Evolutionary conservation across 495 filamentous ascomycete species (phyloP), one percentile per base, ranked within the genome.

Genomic region (Lasiosphaeria hispida): DNA sequence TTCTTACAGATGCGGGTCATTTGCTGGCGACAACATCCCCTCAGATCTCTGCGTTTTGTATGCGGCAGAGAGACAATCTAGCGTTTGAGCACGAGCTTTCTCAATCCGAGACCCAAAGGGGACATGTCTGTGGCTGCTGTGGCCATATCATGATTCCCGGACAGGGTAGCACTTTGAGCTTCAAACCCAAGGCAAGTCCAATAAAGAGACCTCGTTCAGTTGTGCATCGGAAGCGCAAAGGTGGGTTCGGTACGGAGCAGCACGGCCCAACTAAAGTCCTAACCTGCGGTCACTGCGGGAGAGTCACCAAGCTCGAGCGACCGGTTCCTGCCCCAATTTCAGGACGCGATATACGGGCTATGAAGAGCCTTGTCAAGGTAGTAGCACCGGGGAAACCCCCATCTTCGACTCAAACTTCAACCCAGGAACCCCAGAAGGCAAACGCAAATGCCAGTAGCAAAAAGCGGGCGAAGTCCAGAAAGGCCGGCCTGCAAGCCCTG

Each of bases 401-500:
- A 33, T 23, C 45, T 6, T 7, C 51, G n/a, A n/a, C 57, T 10
- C 36, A 38, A 37, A 17, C 48, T 19, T n/a, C 57, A 53, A 17
- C 23, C 23, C 17, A 39, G 11, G 42, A 42, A 1, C 23, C 63
- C 0, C 58, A 60, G 11, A 69, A 64, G 33, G 9, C 56, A n/a
- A 69, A 52, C 33, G 68, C 76, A 38, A 79, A 74, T 62, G 72
- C 77, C 5, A 80, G 65, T 69, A 81, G 76, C 66, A 81, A 78
- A 57, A 82, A 82, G 70, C 68, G 79, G 49, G 74, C 79, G 10
- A 83, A 80, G 63, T 75, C 69, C 48, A 72, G 77, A 43, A 83
- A 83, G 62, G 74, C 77, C 49, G 79, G 80, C 2, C 70, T 83
- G n/a, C 74, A 78, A 59, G 78, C 80, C 38, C 61, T 83, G 10